Percentiles rank a stretch among this genome's conserved stretches.
These are phyloP conservation scores for Rosa rugosa DNA, from an alignment of 306 rosid species.

Conservation along the genomic window DNA sequence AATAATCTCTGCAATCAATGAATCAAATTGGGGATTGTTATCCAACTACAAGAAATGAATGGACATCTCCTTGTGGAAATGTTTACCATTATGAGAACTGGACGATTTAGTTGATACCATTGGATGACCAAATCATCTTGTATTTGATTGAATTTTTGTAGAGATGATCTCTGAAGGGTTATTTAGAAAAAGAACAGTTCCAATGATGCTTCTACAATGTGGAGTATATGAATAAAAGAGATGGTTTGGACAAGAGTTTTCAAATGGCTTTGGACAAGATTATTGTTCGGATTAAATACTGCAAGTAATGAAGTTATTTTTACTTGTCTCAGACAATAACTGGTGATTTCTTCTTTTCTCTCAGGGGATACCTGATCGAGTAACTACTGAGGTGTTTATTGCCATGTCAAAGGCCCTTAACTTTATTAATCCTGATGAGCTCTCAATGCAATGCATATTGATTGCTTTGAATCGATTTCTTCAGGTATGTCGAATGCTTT, in stretches of 20 bases:
- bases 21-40: not conserved
- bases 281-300: not conserved
- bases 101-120: not conserved
- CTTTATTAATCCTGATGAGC: constrained; percentile 97
- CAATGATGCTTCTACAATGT: not conserved
- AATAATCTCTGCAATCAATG: not conserved
- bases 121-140: not conserved
- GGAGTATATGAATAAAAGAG: not conserved
- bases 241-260: not conserved
- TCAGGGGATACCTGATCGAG: constrained; percentile 92
- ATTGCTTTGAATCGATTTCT: constrained; percentile 96
- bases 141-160: not conserved
- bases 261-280: not conserved
- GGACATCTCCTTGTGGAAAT: not conserved
- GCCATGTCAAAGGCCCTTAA: constrained; percentile 99
- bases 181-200: not conserved
- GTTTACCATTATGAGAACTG: not conserved
- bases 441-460: constrained; percentile 98
- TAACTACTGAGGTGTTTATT: constrained; percentile 94
- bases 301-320: not conserved
- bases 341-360: constrained; percentile 28
- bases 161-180: not conserved
- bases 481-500: constrained; percentile 59
- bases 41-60: not conserved
- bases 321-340: constrained; percentile 5